Evolutionary conservation across 139 green algal species (phyloP).

Genomic region (Tetraselmis chui): DNA sequence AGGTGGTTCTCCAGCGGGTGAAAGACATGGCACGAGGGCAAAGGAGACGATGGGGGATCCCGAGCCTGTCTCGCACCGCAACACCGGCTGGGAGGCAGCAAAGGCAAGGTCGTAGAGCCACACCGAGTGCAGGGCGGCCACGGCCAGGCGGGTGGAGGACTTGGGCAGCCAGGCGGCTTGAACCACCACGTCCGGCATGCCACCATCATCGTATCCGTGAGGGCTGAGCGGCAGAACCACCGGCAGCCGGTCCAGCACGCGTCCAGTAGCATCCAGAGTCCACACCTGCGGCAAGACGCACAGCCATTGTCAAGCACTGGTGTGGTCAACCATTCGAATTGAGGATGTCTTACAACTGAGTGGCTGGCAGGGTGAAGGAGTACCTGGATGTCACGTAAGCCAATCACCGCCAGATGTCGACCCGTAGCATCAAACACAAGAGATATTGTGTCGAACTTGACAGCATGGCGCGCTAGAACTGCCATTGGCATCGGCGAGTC

Average conservation of each 20-base stretch:
- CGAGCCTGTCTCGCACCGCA: neutral
- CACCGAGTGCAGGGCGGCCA: neutral
- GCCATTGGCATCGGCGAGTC: neutral
- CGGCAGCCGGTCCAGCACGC: neutral
- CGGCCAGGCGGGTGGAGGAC: neutral
- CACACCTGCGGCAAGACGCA: neutral
- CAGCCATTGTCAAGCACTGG: neutral
- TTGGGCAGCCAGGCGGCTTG: neutral
- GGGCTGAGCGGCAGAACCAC: neutral
- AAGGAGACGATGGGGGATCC: neutral
- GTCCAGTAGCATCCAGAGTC: neutral
- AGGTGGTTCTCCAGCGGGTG: neutral
- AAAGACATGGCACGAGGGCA: neutral
- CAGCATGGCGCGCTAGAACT: neutral
- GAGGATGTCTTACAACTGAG: too few species aligned
- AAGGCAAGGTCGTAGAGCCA: neutral
- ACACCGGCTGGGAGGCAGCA: neutral
- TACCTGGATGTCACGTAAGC: neutral
- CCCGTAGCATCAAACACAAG: neutral
- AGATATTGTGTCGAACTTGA: neutral
- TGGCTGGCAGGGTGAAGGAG: neutral
- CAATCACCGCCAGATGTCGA: neutral
- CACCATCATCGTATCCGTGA: neutral
- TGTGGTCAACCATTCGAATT: too few species aligned
- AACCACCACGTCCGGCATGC: neutral